Evolutionary conservation across 2,329 filamentous ascomycete species (phyloP), one percentile per base, ranked within the genome.

Genomic region (Emericellopsis cladophorae): DNA sequence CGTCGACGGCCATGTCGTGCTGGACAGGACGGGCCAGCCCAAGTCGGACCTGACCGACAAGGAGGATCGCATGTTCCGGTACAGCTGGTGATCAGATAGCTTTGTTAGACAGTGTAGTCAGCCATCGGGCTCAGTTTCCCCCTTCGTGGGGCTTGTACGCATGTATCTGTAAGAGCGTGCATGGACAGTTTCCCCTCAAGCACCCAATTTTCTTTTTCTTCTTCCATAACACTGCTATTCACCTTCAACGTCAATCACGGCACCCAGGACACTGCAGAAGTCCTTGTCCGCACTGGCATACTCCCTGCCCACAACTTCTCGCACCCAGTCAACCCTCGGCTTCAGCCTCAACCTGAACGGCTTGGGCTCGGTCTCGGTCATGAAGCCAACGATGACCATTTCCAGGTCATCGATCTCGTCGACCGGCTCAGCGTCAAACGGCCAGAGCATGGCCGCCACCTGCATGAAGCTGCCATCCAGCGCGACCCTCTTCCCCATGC

Each of bases 391-490:
- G 24, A 44, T 40, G 7, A 24, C 7, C 44, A 44, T 45, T 21
- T 44, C 22, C 39, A 39, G 15, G 11, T 24, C 11, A 6, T 45
- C 42, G 21, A 52, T 49, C 35, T 53, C 44, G 14, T 56, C 46
- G 33, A 46, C 47, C 5, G 53, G 46, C 42, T 54, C 50, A 31
- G 64, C 48, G 11, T 64, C 52, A 46, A 72, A 72, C 0, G 64
- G 68, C 72, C 71, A 76, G 1, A 77, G 46, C 24, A 69, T 38
- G 18, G 60, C 55, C 1, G 65, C 54, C 31, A 37, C 7, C 33
- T 37, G 38, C 38, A 39, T 43, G 31, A 44, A 40, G 29, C 22
- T 44, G 24, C 16, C 63, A 23, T 67, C 61, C 36, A 70, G 61
- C 4, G 68, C 67, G 7, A 74, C 59, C 43, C 71, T 62, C 23